phyloP scores from a whole-genome alignment of 2,329 filamentous ascomycete genomes.

The Colletotrichum plurivorum region DNA sequence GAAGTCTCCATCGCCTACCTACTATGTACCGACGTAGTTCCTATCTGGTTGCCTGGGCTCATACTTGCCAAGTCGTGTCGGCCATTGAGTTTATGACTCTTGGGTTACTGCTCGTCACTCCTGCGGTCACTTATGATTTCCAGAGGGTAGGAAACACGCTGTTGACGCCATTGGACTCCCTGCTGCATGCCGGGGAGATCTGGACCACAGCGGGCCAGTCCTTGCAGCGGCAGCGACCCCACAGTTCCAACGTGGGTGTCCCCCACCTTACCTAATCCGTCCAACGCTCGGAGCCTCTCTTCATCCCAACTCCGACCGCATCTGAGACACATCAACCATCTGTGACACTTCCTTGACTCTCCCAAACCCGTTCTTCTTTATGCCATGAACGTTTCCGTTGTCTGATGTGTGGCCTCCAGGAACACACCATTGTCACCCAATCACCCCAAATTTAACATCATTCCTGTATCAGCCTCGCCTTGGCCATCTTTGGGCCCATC shows the following conservation, averaged over 20 bases:
- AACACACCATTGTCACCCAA: conserved; percentile 17
- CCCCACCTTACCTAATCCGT: conserved; percentile 34
- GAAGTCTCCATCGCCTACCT: too few relatives aligned
- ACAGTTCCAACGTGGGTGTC: background rate
- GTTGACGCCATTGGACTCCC: conserved; percentile 15
- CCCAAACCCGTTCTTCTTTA: conserved; percentile 36
- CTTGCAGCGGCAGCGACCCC: background rate
- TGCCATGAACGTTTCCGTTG: conserved; percentile 31
- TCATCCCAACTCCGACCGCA: conserved; percentile 36
- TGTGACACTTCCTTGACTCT: conserved; percentile 28
- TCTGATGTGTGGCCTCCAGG: conserved; percentile 7
- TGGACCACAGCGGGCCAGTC: conserved; percentile 13
- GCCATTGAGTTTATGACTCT: background rate
- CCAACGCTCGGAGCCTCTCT: conserved; percentile 37
- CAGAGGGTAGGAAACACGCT: background rate
- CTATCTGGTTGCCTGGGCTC: too few relatives aligned
- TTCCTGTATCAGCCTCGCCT: conserved; percentile 35
- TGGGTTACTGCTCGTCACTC: too few relatives aligned
- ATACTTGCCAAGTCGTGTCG: too few relatives aligned
- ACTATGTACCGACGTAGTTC: too few relatives aligned
- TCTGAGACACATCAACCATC: conserved; percentile 37
- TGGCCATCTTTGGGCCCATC: conserved; percentile 12
- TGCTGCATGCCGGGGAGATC: background rate
- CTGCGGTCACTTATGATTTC: background rate
- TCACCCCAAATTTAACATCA: conserved; percentile 29